A percentile compares a stretch with the other conserved stretches of the same genome.
phyloP scores from a whole-genome alignment of 1,284 basidiomycete species.

The Trichosporon ovoides region DNA sequence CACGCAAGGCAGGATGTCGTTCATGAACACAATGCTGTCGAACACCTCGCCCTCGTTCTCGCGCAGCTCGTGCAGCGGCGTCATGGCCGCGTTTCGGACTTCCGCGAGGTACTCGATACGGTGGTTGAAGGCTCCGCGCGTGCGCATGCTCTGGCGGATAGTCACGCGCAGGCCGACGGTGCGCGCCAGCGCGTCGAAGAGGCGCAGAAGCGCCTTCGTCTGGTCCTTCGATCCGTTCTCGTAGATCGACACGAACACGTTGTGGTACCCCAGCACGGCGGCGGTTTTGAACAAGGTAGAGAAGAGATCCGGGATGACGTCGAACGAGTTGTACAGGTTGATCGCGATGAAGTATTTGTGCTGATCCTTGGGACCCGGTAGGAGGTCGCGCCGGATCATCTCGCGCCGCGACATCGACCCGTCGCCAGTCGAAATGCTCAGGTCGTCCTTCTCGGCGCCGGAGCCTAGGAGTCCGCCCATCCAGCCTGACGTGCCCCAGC shows the following conservation, averaged over 20 bases:
- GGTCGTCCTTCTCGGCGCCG: slow-evolving; percentile 27
- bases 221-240: slow-evolving; percentile 95
- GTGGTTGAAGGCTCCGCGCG: slow-evolving; percentile 91
- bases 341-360: slow-evolving; percentile 99
- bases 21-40: slow-evolving; percentile 95
- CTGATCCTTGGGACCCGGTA: slow-evolving; percentile 43
- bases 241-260: slow-evolving; percentile 94
- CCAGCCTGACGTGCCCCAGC: slow-evolving; percentile 56
- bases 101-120: slow-evolving; percentile 97
- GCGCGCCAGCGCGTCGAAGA: slow-evolving; percentile 83
- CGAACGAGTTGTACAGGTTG: slow-evolving; percentile 97
- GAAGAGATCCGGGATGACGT: slow-evolving; percentile 91
- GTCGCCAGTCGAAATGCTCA: slow-evolving; percentile 19
- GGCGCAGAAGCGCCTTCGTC: slow-evolving; percentile 85
- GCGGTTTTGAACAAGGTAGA: slow-evolving; percentile 89
- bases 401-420: slow-evolving; percentile 51
- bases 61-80: slow-evolving; percentile 82
- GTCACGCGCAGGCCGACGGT: slow-evolving; percentile 83
- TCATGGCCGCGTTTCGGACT: slow-evolving; percentile 89
- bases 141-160: slow-evolving; percentile 83
- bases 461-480: slow-evolving; percentile 51
- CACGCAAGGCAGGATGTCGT: slow-evolving; percentile 90
- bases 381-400: slow-evolving; percentile 48
- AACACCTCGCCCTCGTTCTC: slow-evolving; percentile 86
- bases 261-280: slow-evolving; percentile 85